Conservation (phyloP, 2,329 filamentous ascomycete genomes). For the Aureobasidium uvarum region DNA sequence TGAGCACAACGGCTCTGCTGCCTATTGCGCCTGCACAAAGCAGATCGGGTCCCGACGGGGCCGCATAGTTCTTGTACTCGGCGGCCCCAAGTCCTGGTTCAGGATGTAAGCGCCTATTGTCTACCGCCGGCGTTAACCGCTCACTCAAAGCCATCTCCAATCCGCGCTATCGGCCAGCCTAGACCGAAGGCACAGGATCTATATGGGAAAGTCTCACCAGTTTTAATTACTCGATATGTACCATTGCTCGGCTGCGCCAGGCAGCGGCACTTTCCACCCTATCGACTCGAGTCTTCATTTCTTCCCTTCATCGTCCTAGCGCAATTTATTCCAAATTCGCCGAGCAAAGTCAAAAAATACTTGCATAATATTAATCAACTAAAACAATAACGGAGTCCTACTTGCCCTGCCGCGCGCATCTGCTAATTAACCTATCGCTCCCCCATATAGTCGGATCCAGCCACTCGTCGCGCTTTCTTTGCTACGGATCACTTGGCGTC, state of each 20-base stretch:
- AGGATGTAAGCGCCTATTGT: slow-evolving; percentile 39
- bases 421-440: slow-evolving; percentile 26
- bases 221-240: slow-evolving; percentile 20
- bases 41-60: background rate
- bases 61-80: slow-evolving; percentile 32
- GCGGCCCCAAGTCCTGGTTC: slow-evolving; percentile 41
- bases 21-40: background rate
- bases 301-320: slow-evolving; percentile 24
- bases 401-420: slow-evolving; percentile 22
- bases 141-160: slow-evolving; percentile 7
- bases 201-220: slow-evolving; percentile 20
- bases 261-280: slow-evolving; percentile 25
- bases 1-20: slow-evolving; percentile 9
- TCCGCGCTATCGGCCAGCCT: slow-evolving; percentile 34
- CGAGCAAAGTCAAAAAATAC: slow-evolving; percentile 26
- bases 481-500: slow-evolving; percentile 38
- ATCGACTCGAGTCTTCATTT: slow-evolving; percentile 25
- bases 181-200: slow-evolving; percentile 31
- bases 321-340: slow-evolving; percentile 29
- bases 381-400: slow-evolving; percentile 25
- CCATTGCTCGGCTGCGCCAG: slow-evolving; percentile 19
- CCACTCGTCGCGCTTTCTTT: slow-evolving; percentile 38
- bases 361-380: slow-evolving; percentile 27
- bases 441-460: slow-evolving; percentile 37
- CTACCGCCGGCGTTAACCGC: slow-evolving; percentile 29